Base-by-base conservation (phyloP, 1,284 basidiomycete genomes). In the Naganishia albida region DNA sequence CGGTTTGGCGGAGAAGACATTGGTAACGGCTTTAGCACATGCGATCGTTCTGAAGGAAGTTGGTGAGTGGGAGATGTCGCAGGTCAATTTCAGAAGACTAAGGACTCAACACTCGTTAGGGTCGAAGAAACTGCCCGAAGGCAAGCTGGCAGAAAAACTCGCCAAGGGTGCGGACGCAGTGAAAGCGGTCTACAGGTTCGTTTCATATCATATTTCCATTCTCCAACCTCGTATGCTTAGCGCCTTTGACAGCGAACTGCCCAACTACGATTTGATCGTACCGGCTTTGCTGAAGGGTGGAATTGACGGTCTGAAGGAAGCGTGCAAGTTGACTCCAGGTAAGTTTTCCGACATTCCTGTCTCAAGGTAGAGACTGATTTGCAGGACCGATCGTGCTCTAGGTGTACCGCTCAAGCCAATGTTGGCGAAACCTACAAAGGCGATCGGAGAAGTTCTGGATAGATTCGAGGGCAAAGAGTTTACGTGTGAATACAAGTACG, bases 401-500 rank as follows among this genome's bases (percentile, higher is more conserved):
- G 84, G 84, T 42, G 88, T 99, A 4, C 96, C 96, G 0, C 84
- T 99, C 48, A 99, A 99, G 75, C 96, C 96, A 7, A 99, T 99
- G 96, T 83, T 99, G 60, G 96, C 96, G n/a, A 99, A 98, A 80
- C 96, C 96, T 2, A 99, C 96, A 0, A 99, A 99, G 78, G 95
- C 95, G 0, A 98, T 99, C 71, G 88, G 90, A n/a, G 96, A 99
- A 79, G 95, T 99, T 7, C 85, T 99, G 23, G 95, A 99, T 80
- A 84, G 94, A 55, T 99, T 99, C 74, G 96, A 99, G 78, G 88
- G 87, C 73, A 93, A 94, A 78, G 85, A 85, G 53, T 99, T 99
- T 77, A 98, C 96, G 4, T 99, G 95, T 81, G 96, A 99, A 81
- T 99, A 98, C 82, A 99, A 99, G 80, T 99, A 99, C 74, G 96